Percentiles rank a stretch among this genome's conserved stretches.
phyloP scores from a whole-genome alignment of 345 rosid genomes.

The Gossypium thurberi region DNA sequence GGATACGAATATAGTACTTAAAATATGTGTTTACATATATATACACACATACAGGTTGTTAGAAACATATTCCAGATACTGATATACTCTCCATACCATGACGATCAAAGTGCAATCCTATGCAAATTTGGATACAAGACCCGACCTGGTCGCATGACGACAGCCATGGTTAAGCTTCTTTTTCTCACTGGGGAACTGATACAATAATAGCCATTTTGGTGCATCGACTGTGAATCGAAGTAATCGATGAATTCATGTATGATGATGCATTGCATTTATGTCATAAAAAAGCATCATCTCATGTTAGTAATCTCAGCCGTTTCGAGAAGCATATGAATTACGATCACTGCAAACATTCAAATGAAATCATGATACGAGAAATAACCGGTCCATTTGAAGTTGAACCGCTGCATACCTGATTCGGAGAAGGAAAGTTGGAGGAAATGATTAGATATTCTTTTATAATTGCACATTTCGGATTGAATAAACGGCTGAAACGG shows the following conservation, averaged over 20 bases:
- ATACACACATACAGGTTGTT: not conserved
- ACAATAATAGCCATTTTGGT: not conserved
- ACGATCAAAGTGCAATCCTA: not conserved
- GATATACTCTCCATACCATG: not conserved
- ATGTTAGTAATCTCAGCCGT: too few relatives aligned
- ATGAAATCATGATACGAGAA: not conserved
- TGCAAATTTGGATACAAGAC: not conserved
- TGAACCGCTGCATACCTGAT: not conserved
- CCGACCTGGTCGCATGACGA: not conserved
- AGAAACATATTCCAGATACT: not conserved
- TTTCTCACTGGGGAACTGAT: not conserved
- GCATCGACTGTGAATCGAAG: not conserved
- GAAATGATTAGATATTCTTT: not conserved
- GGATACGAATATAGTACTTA: too few relatives aligned
- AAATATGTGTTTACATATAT: too few relatives aligned
- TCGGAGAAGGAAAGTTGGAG: not conserved
- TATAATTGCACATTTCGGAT: conserved; percentile 6
- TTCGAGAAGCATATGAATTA: not conserved
- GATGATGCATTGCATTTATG: not conserved
- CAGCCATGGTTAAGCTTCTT: not conserved
- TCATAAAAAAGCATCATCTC: too few relatives aligned
- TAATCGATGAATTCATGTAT: not conserved
- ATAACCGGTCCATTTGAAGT: not conserved
- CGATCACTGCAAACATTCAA: not conserved
- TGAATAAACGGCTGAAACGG: conserved; percentile 14